Percentiles rank a stretch among this genome's conserved stretches.
Conservation (phyloP, 176 grass and related monocot genomes). For the Raddia guianensis region DNA sequence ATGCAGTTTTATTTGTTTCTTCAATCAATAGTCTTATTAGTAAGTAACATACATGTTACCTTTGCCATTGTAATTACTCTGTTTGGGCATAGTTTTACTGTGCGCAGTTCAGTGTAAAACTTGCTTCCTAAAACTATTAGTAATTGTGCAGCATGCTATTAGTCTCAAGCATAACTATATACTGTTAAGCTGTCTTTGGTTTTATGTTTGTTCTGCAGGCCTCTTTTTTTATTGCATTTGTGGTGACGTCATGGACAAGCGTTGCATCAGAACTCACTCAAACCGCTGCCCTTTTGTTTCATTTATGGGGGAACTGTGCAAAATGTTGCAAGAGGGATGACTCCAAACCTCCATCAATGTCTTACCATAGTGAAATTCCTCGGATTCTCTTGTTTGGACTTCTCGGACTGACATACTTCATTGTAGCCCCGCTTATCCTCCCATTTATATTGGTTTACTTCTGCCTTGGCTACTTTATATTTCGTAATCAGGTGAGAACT, state of each 20-base stretch:
- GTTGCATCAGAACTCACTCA: conserved; percentile 82
- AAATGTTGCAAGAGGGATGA: conserved; percentile 62
- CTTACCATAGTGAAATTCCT: conserved; percentile 94
- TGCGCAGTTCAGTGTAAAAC: not conserved
- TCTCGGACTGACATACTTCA: conserved; percentile 77
- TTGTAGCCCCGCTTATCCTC: conserved; percentile 87
- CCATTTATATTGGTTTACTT: conserved; percentile 93
- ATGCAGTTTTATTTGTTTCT: not conserved
- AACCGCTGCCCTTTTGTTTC: conserved; percentile 49
- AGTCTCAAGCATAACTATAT: conserved; percentile 18
- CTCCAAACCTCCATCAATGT: conserved; percentile 66
- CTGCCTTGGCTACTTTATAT: conserved; percentile 92
- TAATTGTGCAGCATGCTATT: conserved; percentile 21
- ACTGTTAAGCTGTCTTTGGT: conserved; percentile 35
- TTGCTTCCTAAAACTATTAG: not conserved
- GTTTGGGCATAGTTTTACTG: not conserved
- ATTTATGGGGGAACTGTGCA: conserved; percentile 56
- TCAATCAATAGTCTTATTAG: conserved; percentile 1
- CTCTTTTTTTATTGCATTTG: conserved; percentile 94
- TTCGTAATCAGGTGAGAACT: conserved; percentile 79
- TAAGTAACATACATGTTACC: not conserved
- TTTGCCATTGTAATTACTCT: not conserved
- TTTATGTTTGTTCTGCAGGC: conserved; percentile 54
- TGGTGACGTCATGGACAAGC: conserved; percentile 95
- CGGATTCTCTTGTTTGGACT: conserved; percentile 88